Conservation (phyloP, 2,329 filamentous ascomycete genomes). For the Chrysoporthe deuterocubensis region DNA sequence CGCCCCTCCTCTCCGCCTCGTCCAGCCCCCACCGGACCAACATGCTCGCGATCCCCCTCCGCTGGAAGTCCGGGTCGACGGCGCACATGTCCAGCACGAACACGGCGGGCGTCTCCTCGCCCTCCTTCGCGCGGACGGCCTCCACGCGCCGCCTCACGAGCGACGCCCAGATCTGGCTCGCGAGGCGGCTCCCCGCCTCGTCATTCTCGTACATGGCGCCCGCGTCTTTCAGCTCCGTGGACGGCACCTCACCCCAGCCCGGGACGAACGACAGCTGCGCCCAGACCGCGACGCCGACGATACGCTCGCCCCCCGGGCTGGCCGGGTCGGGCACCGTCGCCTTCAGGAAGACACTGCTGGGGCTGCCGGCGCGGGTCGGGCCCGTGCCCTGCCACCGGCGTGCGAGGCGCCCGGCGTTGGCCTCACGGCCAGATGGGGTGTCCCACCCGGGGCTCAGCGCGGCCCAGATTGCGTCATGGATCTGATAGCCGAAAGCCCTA, state of each 20-base stretch:
- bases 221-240: slow-evolving; percentile 42
- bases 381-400: slow-evolving; percentile 47
- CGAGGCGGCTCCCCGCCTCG: slow-evolving; percentile 50
- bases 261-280: slow-evolving; percentile 53
- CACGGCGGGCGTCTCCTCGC: slow-evolving; percentile 46
- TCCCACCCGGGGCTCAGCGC: slow-evolving; percentile 60
- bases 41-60: slow-evolving; percentile 48
- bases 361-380: slow-evolving; percentile 47
- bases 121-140: slow-evolving; percentile 45
- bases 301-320: slow-evolving; percentile 15
- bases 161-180: slow-evolving; percentile 47
- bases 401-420: slow-evolving; percentile 43
- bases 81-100: slow-evolving; percentile 56
- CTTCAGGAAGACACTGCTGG: slow-evolving; percentile 58
- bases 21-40: slow-evolving; percentile 54
- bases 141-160: slow-evolving; percentile 49
- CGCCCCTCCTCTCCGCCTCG: slow-evolving; percentile 46
- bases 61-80: slow-evolving; percentile 58
- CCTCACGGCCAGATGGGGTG: slow-evolving; percentile 47
- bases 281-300: slow-evolving; percentile 62
- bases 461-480: slow-evolving; percentile 54
- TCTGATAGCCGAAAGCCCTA: slow-evolving; percentile 55
- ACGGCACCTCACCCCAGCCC: slow-evolving; percentile 49
- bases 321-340: slow-evolving; percentile 48
- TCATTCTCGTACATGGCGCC: slow-evolving; percentile 44